These are phyloP conservation scores for Fusarium staphyleae DNA, from an alignment of 2,329 filamentous ascomycete species.

Conservation along the genomic window DNA sequence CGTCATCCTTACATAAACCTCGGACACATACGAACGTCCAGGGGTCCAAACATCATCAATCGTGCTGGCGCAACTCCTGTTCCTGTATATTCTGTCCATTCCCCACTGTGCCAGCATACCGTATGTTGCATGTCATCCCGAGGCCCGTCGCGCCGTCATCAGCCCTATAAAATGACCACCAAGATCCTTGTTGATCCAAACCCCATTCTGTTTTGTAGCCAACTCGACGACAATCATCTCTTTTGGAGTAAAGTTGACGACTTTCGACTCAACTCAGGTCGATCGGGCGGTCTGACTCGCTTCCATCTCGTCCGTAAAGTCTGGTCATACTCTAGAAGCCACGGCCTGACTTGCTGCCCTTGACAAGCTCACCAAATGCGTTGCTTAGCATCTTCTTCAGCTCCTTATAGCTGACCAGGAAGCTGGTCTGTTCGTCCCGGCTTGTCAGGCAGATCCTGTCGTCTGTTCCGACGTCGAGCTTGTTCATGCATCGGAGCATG, in stretches of 20 bases:
- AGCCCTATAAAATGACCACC: slow-evolving; percentile 18
- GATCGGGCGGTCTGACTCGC: too few relatives aligned
- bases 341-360: slow-evolving; percentile 50
- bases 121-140: neutral
- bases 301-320: too few relatives aligned
- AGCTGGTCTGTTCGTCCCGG: slow-evolving; percentile 87
- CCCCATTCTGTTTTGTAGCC: slow-evolving; percentile 9
- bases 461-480: slow-evolving; percentile 87
- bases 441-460: slow-evolving; percentile 87
- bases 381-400: slow-evolving; percentile 71
- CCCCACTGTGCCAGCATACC: slow-evolving; percentile 5
- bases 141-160: slow-evolving; percentile 8
- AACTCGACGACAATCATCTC: slow-evolving; percentile 17
- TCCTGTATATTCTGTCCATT: slow-evolving; percentile 5
- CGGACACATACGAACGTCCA: slow-evolving; percentile 24
- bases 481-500: slow-evolving; percentile 86
- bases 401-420: slow-evolving; percentile 90
- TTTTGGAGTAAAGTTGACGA: neutral
- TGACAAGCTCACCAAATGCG: slow-evolving; percentile 66
- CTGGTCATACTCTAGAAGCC: slow-evolving; percentile 42
- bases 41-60: slow-evolving; percentile 18
- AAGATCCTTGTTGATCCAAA: slow-evolving; percentile 27
- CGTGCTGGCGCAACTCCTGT: slow-evolving; percentile 13
- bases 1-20: slow-evolving; percentile 15
- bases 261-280: too few relatives aligned